Percentiles rank a stretch among this genome's conserved stretches.
These are phyloP conservation scores for Mrakia gelida DNA, from an alignment of 768 basidiomycete genomes.

Conservation along the genomic window DNA sequence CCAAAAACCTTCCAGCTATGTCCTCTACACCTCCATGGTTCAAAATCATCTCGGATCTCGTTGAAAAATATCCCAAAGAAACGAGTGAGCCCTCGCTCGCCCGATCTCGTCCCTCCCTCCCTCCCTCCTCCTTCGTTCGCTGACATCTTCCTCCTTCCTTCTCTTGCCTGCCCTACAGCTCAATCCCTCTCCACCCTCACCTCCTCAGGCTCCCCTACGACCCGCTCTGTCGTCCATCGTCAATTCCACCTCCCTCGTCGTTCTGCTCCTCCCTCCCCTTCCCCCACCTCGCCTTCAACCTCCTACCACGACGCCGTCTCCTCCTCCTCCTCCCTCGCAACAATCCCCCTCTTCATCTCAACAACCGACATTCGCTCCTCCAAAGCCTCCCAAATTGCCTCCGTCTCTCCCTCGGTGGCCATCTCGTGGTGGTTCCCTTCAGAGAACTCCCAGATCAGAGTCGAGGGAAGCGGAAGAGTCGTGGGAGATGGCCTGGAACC, in stretches of 20 bases:
- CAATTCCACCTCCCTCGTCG: slow-evolving; percentile 9
- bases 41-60: slow-evolving; percentile 17
- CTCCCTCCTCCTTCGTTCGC: not conserved
- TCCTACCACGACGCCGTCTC: no score
- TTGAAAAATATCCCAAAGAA: slow-evolving; percentile 24
- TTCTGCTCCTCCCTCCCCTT: not conserved
- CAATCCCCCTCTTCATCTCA: slow-evolving; percentile 21
- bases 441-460: slow-evolving; percentile 26
- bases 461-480: slow-evolving; percentile 13
- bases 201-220: not conserved
- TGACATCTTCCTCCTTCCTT: not conserved
- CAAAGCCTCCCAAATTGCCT: slow-evolving; percentile 20
- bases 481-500: slow-evolving; percentile 1
- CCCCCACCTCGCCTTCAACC: not conserved
- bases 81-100: slow-evolving; percentile 21
- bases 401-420: not conserved
- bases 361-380: slow-evolving; percentile 26
- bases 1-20: not conserved
- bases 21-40: slow-evolving; percentile 21
- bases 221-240: slow-evolving; percentile 8
- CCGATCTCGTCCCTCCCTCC: not conserved
- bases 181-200: slow-evolving; percentile 22
- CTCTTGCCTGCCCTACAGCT: not conserved
- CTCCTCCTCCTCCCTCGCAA: not conserved
- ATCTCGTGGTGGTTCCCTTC: slow-evolving; percentile 30